A percentile compares a stretch with the other conserved stretches of the same genome.
phyloP scores from a whole-genome alignment of 306 rosid genomes.

The Lotus japonicus region DNA sequence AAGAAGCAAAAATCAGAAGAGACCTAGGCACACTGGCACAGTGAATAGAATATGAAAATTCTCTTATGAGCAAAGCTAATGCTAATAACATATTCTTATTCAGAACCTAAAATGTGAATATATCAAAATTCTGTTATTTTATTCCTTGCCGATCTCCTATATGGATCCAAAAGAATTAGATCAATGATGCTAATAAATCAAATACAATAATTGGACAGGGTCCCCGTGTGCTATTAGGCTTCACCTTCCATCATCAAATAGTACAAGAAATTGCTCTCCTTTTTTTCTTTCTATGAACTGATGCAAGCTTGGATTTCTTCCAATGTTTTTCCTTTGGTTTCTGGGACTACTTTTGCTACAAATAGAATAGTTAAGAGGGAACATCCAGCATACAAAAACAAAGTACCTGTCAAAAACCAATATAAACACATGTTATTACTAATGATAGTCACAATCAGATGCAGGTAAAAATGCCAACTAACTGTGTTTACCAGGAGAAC shows the following conservation, averaged over 20 bases:
- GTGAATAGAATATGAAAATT: not conserved
- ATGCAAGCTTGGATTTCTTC: constrained; percentile 79
- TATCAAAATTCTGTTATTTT: not conserved
- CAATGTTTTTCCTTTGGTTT: constrained; percentile 89
- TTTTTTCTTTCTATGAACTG: constrained; percentile 24
- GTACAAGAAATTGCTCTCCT: not conserved
- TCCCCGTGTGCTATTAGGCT: not conserved
- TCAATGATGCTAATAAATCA: not conserved
- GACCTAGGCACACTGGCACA: not conserved
- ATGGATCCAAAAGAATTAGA: constrained; percentile 14
- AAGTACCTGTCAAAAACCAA: constrained; percentile 53
- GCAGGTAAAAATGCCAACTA: not conserved
- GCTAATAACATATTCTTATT: not conserved
- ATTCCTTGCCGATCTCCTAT: not conserved
- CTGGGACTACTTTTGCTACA: constrained; percentile 72
- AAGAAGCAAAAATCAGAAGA: not conserved
- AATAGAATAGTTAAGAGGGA: constrained; percentile 61
- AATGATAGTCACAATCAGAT: not conserved
- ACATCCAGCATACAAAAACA: constrained; percentile 55
- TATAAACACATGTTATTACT: not conserved
- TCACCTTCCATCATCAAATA: not conserved
- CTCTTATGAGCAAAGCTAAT: not conserved
- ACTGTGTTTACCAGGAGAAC: constrained; percentile 45
- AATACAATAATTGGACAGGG: not conserved
- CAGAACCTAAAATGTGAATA: not conserved